Base-by-base conservation (phyloP, 2,329 filamentous ascomycete genomes). In the Venturia asperata region DNA sequence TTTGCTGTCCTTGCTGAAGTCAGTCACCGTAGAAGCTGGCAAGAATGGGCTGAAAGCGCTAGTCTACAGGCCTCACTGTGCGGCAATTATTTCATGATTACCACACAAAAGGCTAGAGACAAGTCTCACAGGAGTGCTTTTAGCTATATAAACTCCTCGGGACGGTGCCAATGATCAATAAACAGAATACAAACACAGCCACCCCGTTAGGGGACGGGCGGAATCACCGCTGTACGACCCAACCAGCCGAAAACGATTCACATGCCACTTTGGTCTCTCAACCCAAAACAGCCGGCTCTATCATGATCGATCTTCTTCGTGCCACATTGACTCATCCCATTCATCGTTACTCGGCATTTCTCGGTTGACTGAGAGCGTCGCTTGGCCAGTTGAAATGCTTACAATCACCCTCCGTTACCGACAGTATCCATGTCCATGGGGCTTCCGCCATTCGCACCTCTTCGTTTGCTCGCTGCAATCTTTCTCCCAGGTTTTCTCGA, bases 401-500 rank as follows among this genome's bases (percentile, higher is more conserved):
- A 9, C 37, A 2, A 58, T 58, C 52, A 58, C 19, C 60, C 60
- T 39, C 60, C 60, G 13, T 61, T 61, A 15, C 60, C 60, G 15
- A 61, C 60, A 34, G 21, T 39, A 61, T 61, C 63, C 47, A 64
- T 39, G 13, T 58, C 63, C 63, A 64, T 64, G 15, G 63, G 63
- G 27, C 52, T 60, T n/a, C 63, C 63, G 52, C 63, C 30, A 58
- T 64, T 64, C n/a, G 52, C 47, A 34, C n/a, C 24, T 43, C 43
- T 42, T 41, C 63, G 30, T n/a, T 52, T 52, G 11, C 47, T 64
- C 37, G 34, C 37, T 27, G 63, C 63, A 21, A 49, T 37, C 34
- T 58, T 64, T 58, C 37, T 58, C 47, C 47, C 37, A 15, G 21
- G 37, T 55, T 47, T 30, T 11, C 24, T 64, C 15, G 42, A 15